Percentiles rank a stretch among this genome's conserved stretches.
Conservation (phyloP, 441 rosid genomes). For the Raphanus hybrid region DNA sequence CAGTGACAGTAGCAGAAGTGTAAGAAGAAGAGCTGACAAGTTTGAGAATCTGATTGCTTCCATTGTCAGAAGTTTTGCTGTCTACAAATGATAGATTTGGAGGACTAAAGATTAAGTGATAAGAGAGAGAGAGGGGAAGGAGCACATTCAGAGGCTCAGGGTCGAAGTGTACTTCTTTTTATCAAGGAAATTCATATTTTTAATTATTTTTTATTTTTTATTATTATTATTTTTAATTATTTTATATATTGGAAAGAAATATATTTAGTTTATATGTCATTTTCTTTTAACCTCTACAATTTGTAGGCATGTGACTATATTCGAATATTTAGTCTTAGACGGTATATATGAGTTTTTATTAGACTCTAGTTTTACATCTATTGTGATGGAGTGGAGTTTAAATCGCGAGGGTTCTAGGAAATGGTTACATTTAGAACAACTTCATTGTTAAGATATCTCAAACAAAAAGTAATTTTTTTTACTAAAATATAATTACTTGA, state of each 20-base stretch:
- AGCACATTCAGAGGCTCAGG: constrained; percentile 29
- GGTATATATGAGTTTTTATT: neutral
- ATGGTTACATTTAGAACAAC: neutral
- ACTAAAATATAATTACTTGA: neutral
- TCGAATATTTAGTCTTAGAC: neutral
- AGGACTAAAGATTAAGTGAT: constrained; percentile 1
- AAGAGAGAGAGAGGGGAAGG: constrained; percentile 13
- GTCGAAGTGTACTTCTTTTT: constrained; percentile 26
- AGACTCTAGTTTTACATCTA: neutral
- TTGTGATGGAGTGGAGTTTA: neutral
- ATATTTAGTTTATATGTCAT: neutral
- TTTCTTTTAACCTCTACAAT: neutral
- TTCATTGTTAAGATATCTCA: neutral
- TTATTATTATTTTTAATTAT: neutral
- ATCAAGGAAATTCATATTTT: constrained; percentile 11
- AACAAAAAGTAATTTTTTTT: neutral
- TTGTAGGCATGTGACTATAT: neutral
- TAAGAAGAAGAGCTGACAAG: constrained; percentile 27
- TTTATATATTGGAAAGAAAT: neutral
- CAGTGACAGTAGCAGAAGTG: constrained; percentile 27
- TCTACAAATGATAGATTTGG: constrained; percentile 15
- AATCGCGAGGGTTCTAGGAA: neutral
- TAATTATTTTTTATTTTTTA: no score
- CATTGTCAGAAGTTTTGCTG: constrained; percentile 35
- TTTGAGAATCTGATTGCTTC: constrained; percentile 34